Conservation (phyloP, 495 filamentous ascomycete genomes). For the Hypoxylon trugodes region DNA sequence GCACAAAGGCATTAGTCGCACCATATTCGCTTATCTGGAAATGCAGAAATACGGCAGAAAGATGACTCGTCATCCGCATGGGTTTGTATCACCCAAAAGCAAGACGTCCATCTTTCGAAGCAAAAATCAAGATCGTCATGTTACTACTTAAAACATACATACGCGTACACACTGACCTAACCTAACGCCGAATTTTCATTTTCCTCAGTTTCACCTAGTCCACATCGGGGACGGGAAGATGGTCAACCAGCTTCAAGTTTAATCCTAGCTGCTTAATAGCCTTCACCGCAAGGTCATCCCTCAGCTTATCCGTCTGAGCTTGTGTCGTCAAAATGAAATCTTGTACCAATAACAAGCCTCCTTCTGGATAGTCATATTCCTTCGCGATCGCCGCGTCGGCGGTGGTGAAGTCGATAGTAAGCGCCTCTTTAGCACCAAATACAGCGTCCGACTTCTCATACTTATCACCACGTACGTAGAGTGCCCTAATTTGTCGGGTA, state of each 20-base stretch:
- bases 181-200: too few species aligned
- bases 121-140: too few species aligned
- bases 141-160: too few species aligned
- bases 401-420: constrained; percentile 75
- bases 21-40: too few species aligned
- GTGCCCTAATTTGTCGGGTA: constrained; percentile 58
- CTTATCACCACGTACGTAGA: constrained; percentile 84
- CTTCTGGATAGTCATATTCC: constrained; percentile 74
- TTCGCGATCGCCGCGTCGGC: constrained; percentile 67
- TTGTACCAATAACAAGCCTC: constrained; percentile 69
- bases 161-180: too few species aligned
- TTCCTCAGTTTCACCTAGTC: too few species aligned
- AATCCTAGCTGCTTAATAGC: constrained; percentile 76
- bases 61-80: too few species aligned
- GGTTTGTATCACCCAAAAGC: too few species aligned
- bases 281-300: constrained; percentile 73
- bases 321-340: constrained; percentile 80
- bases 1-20: too few species aligned
- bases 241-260: constrained; percentile 80
- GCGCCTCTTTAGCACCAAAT: constrained; percentile 88
- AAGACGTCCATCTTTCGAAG: too few species aligned
- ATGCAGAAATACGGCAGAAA: too few species aligned
- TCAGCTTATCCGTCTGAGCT: constrained; percentile 72
- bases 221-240: constrained; percentile 76
- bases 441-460: constrained; percentile 93